phyloP scores from a whole-genome alignment of 1,139 yeast species.

The Kodamaea sp. region DNA sequence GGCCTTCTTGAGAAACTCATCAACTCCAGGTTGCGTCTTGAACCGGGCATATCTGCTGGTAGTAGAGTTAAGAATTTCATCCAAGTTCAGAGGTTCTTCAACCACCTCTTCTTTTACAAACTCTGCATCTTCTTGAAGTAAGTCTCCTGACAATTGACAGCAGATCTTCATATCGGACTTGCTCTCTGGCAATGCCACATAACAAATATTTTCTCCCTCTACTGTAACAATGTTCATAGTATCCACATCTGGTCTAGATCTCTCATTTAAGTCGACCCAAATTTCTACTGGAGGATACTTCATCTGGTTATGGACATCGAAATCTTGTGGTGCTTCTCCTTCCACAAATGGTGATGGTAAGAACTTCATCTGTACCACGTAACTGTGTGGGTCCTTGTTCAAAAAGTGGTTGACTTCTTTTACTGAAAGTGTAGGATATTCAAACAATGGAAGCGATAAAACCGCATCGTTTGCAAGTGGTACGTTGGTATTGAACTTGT shows the following conservation, averaged over 20 bases:
- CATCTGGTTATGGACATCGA: conserved; percentile 18
- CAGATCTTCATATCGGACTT: conserved; percentile 48
- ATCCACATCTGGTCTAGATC: conserved; percentile 39
- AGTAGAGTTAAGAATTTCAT: conserved; percentile 29
- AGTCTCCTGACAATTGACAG: conserved; percentile 40
- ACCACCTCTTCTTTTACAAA: conserved; percentile 2
- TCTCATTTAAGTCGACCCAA: conserved; percentile 48
- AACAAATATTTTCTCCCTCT: conserved; percentile 46
- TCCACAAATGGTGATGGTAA: conserved; percentile 44
- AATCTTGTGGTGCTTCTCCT: conserved; percentile 7
- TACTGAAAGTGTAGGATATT: conserved; percentile 19
- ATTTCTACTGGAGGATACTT: conserved; percentile 56
- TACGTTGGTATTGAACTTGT: conserved; percentile 44
- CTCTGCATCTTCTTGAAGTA: conserved; percentile 19
- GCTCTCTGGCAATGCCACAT: conserved; percentile 41
- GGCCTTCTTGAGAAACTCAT: conserved; percentile 37
- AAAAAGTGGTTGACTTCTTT: conserved; percentile 23
- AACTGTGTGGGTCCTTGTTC: conserved; percentile 17
- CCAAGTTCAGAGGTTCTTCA: conserved; percentile 11
- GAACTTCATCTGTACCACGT: conserved; percentile 46
- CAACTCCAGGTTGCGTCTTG: conserved; percentile 49
- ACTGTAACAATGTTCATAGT: conserved; percentile 47
- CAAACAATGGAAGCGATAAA: conserved; percentile 34
- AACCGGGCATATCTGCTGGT: conserved; percentile 31
- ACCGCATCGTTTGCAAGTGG: conserved; percentile 43